Percentiles rank a stretch among this genome's conserved stretches.
Conservation (phyloP, 148 eudicot genomes). For the Nyssa sinensis region DNA sequence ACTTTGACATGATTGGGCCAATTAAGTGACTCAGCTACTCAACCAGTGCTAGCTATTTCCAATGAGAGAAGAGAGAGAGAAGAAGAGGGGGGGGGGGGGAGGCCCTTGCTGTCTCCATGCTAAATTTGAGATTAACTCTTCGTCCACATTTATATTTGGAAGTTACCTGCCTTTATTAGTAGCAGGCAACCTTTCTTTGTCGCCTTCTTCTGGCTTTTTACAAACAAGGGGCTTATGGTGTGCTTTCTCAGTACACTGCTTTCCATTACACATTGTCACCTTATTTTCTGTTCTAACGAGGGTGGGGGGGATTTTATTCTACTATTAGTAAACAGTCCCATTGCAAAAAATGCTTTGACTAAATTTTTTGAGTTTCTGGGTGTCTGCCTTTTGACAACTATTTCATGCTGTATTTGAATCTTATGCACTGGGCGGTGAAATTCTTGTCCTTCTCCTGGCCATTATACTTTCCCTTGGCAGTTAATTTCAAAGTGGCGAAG, state of each 20-base stretch:
- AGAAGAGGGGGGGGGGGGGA: too few species aligned
- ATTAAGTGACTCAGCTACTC: too few species aligned
- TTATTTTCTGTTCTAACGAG: not conserved
- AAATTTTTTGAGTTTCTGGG: not conserved
- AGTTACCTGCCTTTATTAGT: not conserved
- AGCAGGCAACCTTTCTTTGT: not conserved
- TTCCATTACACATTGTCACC: not conserved
- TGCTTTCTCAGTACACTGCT: not conserved
- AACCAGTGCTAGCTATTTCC: too few species aligned
- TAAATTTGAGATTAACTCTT: too few species aligned
- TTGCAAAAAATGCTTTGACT: not conserved
- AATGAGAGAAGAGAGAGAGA: too few species aligned
- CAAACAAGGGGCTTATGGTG: not conserved
- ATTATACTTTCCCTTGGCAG: too few species aligned
- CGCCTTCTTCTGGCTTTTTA: not conserved
- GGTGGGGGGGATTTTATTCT: not conserved
- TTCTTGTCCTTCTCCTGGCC: not conserved
- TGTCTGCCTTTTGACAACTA: not conserved
- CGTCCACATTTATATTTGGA: too few species aligned
- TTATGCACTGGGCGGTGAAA: not conserved
- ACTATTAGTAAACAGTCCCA: too few species aligned
- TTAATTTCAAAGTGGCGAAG: not conserved
- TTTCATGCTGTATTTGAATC: not conserved
- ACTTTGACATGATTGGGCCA: too few species aligned
- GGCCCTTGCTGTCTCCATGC: too few species aligned